Conservation (phyloP, 164 flowering plant genomes). For the Vitis amurensis region DNA sequence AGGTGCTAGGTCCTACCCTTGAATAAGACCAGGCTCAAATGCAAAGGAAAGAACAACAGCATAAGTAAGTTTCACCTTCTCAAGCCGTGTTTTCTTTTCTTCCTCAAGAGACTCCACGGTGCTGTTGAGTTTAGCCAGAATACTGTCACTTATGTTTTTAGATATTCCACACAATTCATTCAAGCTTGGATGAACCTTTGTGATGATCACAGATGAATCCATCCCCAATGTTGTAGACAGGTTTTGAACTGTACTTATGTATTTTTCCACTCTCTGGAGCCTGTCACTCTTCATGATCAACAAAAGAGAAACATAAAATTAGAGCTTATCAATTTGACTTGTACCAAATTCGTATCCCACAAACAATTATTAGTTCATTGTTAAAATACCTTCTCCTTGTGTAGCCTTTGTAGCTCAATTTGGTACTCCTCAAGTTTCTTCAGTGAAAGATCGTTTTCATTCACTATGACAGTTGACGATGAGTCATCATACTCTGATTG, state of each 20-base stretch:
- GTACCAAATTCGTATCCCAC: background rate
- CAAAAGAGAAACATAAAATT: slow-evolving; percentile 1
- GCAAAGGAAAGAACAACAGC: background rate
- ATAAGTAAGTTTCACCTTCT: slow-evolving; percentile 52
- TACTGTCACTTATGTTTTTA: slow-evolving; percentile 73
- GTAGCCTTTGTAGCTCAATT: slow-evolving; percentile 70
- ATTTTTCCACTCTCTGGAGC: slow-evolving; percentile 65
- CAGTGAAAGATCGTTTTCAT: slow-evolving; percentile 77
- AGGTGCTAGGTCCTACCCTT: background rate
- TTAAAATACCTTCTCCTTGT: slow-evolving; percentile 70
- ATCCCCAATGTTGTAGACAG: slow-evolving; percentile 70
- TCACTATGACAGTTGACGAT: slow-evolving; percentile 37
- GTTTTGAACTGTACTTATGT: slow-evolving; percentile 41
- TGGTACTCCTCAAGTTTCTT: slow-evolving; percentile 86
- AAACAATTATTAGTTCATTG: background rate
- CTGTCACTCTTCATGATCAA: slow-evolving; percentile 58
- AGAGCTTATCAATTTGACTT: slow-evolving; percentile 6
- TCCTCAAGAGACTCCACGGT: slow-evolving; percentile 71
- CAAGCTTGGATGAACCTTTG: slow-evolving; percentile 84
- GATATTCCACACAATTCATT: slow-evolving; percentile 60
- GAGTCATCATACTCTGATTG: slow-evolving; percentile 41
- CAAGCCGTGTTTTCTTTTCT: slow-evolving; percentile 71
- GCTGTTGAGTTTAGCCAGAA: slow-evolving; percentile 62
- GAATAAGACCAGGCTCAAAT: background rate
- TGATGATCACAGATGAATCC: slow-evolving; percentile 70